Conservation (phyloP, 306 rosid species). For the barrel medic (Medicago truncatula) region MtrunA17r5.0-ANR NC_053045.1:49974501-49975000, state of each 20-base stretch:
- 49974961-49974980: too few relatives aligned
- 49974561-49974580: conserved; percentile 94
- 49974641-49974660: conserved; percentile 82
- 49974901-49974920: too few relatives aligned
- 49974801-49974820: neutral
- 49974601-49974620: conserved; percentile 43
- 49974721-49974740: conserved; percentile 62
- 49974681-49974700: conserved; percentile 96
- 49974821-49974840: too few relatives aligned
- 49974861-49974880: too few relatives aligned
- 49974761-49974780: neutral
- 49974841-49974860: too few relatives aligned
- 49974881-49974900: too few relatives aligned
- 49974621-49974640: conserved; percentile 90
- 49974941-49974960: too few relatives aligned
- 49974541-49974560: conserved; percentile 98
- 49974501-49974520: conserved; percentile 70
- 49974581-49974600: conserved; percentile 52
- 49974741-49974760: conserved; percentile 12
- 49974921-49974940: too few relatives aligned
- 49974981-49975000: too few relatives aligned
- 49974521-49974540: conserved; percentile 96
- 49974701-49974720: conserved; percentile 76
- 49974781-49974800: neutral
- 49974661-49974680: conserved; percentile 86